phyloP scores from a whole-genome alignment of 106 monocot genomes.

The Platanthera zijinensis region DNA sequence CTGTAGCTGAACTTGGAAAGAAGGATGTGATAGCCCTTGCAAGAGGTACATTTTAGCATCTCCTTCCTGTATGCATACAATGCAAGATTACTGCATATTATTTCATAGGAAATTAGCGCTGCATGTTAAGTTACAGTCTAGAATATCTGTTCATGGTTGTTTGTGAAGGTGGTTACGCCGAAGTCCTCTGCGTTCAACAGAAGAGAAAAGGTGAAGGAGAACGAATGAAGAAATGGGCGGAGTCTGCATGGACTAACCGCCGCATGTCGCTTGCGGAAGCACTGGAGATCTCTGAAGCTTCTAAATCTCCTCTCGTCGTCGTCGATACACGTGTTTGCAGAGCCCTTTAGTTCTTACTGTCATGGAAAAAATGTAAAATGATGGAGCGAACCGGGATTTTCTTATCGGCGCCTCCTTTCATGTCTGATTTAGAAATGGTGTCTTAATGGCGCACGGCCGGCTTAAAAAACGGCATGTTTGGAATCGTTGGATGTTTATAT shows the following conservation, averaged over 20 bases:
- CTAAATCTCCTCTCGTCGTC: conserved; percentile 40
- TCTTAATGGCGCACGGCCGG: too few species aligned
- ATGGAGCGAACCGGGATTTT: too few species aligned
- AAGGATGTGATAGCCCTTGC: conserved; percentile 66
- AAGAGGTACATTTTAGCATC: conserved; percentile 45
- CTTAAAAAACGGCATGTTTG: too few species aligned
- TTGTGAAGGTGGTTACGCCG: conserved; percentile 56
- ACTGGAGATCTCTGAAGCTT: conserved; percentile 51
- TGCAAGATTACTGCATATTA: not conserved
- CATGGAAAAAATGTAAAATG: too few species aligned
- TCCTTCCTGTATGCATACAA: not conserved
- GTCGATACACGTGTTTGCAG: conserved; percentile 72
- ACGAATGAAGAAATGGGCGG: conserved; percentile 63
- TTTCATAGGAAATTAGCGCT: not conserved
- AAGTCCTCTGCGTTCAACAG: conserved; percentile 61
- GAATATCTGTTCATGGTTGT: not conserved
- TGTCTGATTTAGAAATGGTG: too few species aligned
- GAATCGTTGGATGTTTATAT: too few species aligned
- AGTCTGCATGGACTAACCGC: conserved; percentile 56
- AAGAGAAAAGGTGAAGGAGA: conserved; percentile 81
- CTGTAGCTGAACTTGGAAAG: conserved; percentile 16
- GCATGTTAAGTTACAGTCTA: not conserved
- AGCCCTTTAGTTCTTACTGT: conserved; percentile 29
- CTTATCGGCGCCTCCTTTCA: too few species aligned
- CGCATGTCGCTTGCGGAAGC: conserved; percentile 65